Percentiles rank a stretch among this genome's conserved stretches.
phyloP scores from a whole-genome alignment of 164 flowering plant genomes.

The Umbellularia californica region DNA sequence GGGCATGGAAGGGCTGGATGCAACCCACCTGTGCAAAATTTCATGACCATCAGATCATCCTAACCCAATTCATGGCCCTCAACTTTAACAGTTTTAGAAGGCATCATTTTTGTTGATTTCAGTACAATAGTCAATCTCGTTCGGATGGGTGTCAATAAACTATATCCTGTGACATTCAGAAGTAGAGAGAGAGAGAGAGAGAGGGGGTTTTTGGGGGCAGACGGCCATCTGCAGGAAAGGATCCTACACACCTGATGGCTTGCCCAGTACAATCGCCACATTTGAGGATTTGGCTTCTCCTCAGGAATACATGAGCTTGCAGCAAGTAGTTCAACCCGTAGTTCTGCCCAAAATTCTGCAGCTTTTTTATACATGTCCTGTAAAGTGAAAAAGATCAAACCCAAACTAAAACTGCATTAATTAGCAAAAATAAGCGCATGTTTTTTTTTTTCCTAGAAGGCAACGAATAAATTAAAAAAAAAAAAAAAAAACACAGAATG shows the following conservation, averaged over 20 bases:
- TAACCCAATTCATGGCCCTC: too few relatives aligned
- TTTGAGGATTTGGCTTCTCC: slow-evolving; percentile 69
- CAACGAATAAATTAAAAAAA: too few relatives aligned
- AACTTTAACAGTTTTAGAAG: too few relatives aligned
- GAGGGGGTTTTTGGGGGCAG: background rate
- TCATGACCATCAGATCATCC: too few relatives aligned
- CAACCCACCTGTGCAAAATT: too few relatives aligned
- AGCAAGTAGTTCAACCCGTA: slow-evolving; percentile 77
- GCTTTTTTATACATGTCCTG: slow-evolving; percentile 87
- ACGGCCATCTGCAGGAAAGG: background rate
- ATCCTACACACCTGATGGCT: slow-evolving; percentile 74
- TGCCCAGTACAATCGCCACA: slow-evolving; percentile 97
- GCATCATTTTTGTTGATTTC: too few relatives aligned
- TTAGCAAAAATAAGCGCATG: too few relatives aligned
- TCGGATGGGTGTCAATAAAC: too few relatives aligned
- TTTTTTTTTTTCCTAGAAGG: too few relatives aligned
- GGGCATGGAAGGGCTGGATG: too few relatives aligned
- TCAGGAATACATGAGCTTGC: slow-evolving; percentile 65
- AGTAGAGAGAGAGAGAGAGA: background rate
- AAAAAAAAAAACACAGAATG: background rate
- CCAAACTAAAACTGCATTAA: background rate
- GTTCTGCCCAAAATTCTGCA: slow-evolving; percentile 96
- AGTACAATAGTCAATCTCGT: too few relatives aligned
- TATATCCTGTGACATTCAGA: background rate
- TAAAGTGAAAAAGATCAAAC: background rate